Percentiles rank a stretch among this genome's conserved stretches.
phyloP scores from a whole-genome alignment of 2,329 filamentous ascomycete species.

The Didymella sp. region DNA sequence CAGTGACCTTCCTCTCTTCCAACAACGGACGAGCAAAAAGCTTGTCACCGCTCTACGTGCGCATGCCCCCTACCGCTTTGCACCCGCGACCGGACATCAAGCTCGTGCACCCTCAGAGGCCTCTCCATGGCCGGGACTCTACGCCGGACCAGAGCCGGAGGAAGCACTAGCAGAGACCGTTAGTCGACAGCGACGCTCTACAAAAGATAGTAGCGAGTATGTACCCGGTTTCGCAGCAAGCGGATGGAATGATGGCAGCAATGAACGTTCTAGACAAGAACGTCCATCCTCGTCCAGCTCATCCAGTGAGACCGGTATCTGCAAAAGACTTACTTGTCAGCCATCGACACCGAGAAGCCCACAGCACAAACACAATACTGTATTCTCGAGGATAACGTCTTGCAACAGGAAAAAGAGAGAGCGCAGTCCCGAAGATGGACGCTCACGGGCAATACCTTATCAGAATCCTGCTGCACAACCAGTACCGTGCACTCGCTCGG shows the following conservation, averaged over 20 bases:
- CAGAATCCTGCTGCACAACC: neutral
- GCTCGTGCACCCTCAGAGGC: constrained; percentile 32
- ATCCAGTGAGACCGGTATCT: neutral
- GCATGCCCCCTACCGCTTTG: constrained; percentile 27
- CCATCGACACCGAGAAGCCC: neutral
- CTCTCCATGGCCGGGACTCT: constrained; percentile 30
- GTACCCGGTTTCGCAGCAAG: neutral
- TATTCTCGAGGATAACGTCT: neutral
- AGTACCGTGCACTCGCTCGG: neutral
- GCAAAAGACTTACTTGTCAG: neutral
- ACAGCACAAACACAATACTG: neutral
- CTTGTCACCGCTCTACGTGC: constrained; percentile 27
- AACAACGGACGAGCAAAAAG: neutral
- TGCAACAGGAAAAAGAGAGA: neutral
- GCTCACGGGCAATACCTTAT: neutral
- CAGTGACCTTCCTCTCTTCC: constrained; percentile 19
- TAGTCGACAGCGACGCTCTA: neutral
- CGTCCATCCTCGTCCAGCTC: neutral
- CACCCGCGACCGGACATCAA: constrained; percentile 38
- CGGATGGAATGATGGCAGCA: neutral
- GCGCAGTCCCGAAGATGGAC: neutral
- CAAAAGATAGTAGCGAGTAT: constrained; percentile 1
- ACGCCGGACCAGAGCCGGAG: constrained; percentile 25
- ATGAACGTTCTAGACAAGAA: neutral
- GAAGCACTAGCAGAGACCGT: neutral